Evolutionary conservation across 169 alveolate genomes (phyloP).

Genomic region (Plasmodium coatneyi): DNA sequence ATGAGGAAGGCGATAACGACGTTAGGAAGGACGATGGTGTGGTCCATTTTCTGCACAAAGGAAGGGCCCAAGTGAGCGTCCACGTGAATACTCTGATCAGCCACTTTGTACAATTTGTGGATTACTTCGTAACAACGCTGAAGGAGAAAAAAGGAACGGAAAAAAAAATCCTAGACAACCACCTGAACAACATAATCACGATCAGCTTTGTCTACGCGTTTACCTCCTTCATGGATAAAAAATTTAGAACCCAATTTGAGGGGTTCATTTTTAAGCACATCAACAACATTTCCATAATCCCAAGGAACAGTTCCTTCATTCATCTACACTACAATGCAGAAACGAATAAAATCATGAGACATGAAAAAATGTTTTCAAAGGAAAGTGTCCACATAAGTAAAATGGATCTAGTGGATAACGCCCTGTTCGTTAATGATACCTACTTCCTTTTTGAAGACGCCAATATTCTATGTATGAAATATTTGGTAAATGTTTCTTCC

Average conservation of each 20-base stretch:
- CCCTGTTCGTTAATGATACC: neutral
- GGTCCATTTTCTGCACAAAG: neutral
- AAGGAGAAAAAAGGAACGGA: conserved; percentile 44
- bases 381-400: conserved; percentile 13
- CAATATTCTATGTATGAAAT: conserved; percentile 13
- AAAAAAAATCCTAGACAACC: conserved; percentile 33
- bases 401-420: conserved; percentile 14
- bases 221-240: conserved; percentile 34
- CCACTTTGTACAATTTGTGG: conserved; percentile 2
- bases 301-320: conserved; percentile 23
- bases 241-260: conserved; percentile 25
- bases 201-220: conserved; percentile 41
- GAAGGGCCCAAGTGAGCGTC: neutral
- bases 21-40: neutral
- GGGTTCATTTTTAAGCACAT: conserved; percentile 48
- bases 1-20: neutral
- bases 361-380: conserved; percentile 25
- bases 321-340: conserved; percentile 45
- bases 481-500: neutral
- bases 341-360: conserved; percentile 28
- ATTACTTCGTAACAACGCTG: conserved; percentile 19
- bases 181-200: conserved; percentile 20
- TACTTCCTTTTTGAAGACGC: conserved; percentile 26
- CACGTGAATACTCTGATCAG: conserved; percentile 26
- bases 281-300: conserved; percentile 50